A percentile compares a stretch with the other conserved stretches of the same genome.
These are phyloP conservation scores for Mucor lusitanicus DNA, from an alignment of 371 early-diverging fungal species.

Conservation along the genomic window DNA sequence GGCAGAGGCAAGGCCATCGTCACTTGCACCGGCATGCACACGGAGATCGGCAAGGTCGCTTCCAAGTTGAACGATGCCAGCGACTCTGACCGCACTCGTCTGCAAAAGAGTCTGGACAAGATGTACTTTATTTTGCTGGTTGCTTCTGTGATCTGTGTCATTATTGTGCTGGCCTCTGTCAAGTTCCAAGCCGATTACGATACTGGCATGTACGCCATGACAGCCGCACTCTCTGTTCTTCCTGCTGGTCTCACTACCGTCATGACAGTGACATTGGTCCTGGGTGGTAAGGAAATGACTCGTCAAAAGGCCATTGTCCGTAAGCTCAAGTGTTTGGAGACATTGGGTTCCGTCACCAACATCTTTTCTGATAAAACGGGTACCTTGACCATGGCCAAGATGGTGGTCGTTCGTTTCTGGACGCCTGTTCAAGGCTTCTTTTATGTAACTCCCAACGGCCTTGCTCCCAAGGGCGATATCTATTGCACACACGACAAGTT, in stretches of 20 bases:
- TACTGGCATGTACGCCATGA: conserved; percentile 47
- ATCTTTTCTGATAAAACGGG: conserved; percentile 87
- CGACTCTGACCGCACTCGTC: conserved; percentile 64
- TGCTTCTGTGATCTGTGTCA: conserved; percentile 37
- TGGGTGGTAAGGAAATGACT: conserved; percentile 46
- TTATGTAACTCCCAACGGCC: conserved; percentile 62
- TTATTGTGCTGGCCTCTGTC: conserved; percentile 72
- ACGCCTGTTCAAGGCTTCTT: conserved; percentile 63
- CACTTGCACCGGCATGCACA: conserved; percentile 79
- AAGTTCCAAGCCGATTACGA: conserved; percentile 39
- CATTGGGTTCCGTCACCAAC: conserved; percentile 89
- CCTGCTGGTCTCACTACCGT: conserved; percentile 48
- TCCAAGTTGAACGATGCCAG: conserved; percentile 72
- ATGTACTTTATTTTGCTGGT: conserved; percentile 73
- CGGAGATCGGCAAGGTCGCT: conserved; percentile 90
- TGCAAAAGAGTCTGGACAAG: conserved; percentile 75
- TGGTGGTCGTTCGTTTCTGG: conserved; percentile 77
- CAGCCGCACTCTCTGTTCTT: conserved; percentile 38
- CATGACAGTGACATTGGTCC: conserved; percentile 41
- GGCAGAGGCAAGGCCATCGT: conserved; percentile 83
- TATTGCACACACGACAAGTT: conserved; percentile 25
- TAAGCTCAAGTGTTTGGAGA: conserved; percentile 89
- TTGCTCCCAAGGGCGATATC: conserved; percentile 66
- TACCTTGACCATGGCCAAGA: conserved; percentile 66
- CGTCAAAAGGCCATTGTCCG: conserved; percentile 60